Percentiles rank a stretch among this genome's conserved stretches.
phyloP scores from a whole-genome alignment of 73 alveolate species.

The Halteria grandinella region DNA sequence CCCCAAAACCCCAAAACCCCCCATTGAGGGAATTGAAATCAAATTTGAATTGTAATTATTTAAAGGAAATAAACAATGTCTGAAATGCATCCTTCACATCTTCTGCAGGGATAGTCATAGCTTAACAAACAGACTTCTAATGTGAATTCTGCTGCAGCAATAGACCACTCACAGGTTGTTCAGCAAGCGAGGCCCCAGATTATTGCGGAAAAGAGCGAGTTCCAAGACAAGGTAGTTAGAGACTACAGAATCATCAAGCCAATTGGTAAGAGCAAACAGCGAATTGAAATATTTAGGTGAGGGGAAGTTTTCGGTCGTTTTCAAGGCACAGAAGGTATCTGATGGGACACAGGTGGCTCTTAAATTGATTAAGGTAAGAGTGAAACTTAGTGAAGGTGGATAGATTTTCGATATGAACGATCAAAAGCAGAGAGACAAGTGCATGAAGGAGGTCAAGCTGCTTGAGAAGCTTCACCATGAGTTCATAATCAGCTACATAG shows the following conservation, averaged over 20 bases:
- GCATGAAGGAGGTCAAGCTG: conserved; percentile 93
- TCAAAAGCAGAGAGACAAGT: conserved; percentile 91
- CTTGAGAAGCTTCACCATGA: conserved; percentile 92
- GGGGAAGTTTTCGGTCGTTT: conserved; percentile 97
- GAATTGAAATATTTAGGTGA: conserved; percentile 81
- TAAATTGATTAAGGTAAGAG: conserved; percentile 84
- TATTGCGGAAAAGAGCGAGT: conserved; percentile 48
- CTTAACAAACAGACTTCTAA: too few species aligned
- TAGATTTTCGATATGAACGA: conserved; percentile 98
- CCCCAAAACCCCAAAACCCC: too few species aligned
- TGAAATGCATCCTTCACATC: too few species aligned
- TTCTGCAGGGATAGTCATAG: too few species aligned
- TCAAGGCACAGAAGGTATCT: conserved; percentile 84
- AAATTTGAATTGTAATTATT: too few species aligned
- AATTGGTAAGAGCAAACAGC: conserved; percentile 36
- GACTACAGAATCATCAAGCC: conserved; percentile 61
- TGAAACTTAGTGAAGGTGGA: not conserved
- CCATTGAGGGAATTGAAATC: too few species aligned
- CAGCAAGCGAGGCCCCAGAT: too few species aligned
- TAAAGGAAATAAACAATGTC: too few species aligned
- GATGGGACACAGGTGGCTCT: conserved; percentile 87
- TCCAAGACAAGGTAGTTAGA: conserved; percentile 60
- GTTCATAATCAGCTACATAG: conserved; percentile 89
- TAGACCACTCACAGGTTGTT: too few species aligned
- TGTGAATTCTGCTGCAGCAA: too few species aligned